Percentiles rank a stretch among this genome's conserved stretches.
These are phyloP conservation scores for Gossypium mustelinum DNA, from an alignment of 345 rosid genomes.

Conservation along the genomic window DNA sequence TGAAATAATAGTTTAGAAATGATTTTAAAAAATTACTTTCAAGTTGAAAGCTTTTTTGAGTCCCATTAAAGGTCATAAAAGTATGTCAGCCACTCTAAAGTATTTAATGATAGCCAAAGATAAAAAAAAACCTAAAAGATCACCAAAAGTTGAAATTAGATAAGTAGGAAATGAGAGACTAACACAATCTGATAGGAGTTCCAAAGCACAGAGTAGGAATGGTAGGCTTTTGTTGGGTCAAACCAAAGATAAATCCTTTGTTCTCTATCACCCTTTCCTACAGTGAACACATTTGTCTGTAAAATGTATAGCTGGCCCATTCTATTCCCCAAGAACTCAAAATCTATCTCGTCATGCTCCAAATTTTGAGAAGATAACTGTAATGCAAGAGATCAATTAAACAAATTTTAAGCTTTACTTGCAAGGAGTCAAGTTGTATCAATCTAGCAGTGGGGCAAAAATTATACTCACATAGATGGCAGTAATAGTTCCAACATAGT, in stretches of 20 bases:
- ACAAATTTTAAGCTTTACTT: too few relatives aligned
- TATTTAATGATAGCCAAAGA: neutral
- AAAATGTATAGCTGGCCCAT: slow-evolving; percentile 73
- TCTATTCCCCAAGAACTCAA: slow-evolving; percentile 87
- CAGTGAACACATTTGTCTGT: slow-evolving; percentile 78
- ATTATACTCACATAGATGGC: too few relatives aligned
- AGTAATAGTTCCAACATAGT: too few relatives aligned
- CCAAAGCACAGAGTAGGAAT: slow-evolving; percentile 73
- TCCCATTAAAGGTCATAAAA: too few relatives aligned
- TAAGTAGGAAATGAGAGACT: slow-evolving; percentile 19
- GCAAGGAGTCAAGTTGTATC: too few relatives aligned
- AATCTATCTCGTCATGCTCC: slow-evolving; percentile 87
- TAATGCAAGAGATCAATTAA: neutral
- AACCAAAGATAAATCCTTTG: slow-evolving; percentile 82
- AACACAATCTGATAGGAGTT: slow-evolving; percentile 62
- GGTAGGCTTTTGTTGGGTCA: slow-evolving; percentile 58
- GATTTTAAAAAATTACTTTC: too few relatives aligned
- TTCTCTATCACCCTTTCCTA: slow-evolving; percentile 77
- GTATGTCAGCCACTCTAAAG: neutral
- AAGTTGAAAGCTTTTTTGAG: too few relatives aligned
- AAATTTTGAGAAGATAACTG: slow-evolving; percentile 79
- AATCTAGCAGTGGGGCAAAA: too few relatives aligned
- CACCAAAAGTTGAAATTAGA: neutral
- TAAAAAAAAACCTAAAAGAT: neutral
- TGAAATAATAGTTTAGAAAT: too few relatives aligned